Conservation (phyloP, 176 grass and related monocot species). For the Melocanna baccifera region DNA sequence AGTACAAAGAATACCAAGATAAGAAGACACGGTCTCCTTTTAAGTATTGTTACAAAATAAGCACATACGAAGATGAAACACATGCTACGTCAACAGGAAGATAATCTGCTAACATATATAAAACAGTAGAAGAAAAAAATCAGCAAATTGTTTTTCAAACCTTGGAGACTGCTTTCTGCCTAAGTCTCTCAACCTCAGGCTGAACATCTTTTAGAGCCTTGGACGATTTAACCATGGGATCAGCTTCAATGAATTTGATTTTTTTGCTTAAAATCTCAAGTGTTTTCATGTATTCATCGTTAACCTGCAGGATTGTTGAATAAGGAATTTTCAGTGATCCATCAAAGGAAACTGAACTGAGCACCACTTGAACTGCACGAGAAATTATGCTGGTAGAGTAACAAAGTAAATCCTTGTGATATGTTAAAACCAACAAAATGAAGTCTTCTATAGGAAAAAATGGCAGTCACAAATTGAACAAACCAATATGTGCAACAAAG, state of each 20-base stretch:
- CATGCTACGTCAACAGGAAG: background rate
- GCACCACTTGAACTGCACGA: constrained; percentile 5
- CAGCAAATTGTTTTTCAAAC: constrained; percentile 43
- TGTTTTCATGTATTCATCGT: constrained; percentile 90
- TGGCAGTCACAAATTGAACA: background rate
- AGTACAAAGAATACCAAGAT: background rate
- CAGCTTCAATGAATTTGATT: constrained; percentile 83
- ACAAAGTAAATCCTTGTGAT: constrained; percentile 3
- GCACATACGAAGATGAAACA: background rate
- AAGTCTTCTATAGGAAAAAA: background rate
- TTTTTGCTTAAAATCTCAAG: constrained; percentile 88
- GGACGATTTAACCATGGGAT: constrained; percentile 73
- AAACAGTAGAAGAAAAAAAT: constrained; percentile 31
- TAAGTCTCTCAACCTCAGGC: constrained; percentile 79
- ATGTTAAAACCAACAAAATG: constrained; percentile 10
- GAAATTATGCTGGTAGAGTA: background rate
- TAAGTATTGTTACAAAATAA: constrained; percentile 15
- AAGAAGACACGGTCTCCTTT: background rate
- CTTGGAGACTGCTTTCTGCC: constrained; percentile 96
- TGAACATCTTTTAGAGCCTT: constrained; percentile 91
- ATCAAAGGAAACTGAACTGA: background rate
- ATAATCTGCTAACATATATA: constrained; percentile 2
- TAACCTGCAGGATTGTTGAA: constrained; percentile 60
- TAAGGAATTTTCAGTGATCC: constrained; percentile 19
- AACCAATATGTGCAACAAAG: background rate